Evolutionary conservation across 768 basidiomycete species (phyloP).

Genomic region (Pholiota microspora): DNA sequence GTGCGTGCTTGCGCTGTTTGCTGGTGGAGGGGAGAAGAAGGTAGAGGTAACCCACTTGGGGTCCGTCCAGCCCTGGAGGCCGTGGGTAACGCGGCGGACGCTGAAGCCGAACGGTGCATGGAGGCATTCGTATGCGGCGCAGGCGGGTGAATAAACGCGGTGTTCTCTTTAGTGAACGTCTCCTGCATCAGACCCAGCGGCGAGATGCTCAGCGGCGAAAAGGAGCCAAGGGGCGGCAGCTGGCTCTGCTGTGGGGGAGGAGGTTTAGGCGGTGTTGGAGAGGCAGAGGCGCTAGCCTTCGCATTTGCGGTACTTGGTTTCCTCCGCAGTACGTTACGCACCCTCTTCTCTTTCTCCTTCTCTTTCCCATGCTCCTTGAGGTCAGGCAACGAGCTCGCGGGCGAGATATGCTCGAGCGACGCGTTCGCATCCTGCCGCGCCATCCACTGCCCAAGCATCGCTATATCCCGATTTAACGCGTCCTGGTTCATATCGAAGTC

Average conservation of each 20-base stretch:
- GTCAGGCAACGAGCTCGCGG: neutral
- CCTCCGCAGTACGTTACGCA: conserved; percentile 13
- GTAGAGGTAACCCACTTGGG: neutral
- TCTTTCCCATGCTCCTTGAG: conserved; percentile 2
- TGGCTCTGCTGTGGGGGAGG: neutral
- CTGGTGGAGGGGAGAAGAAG: neutral
- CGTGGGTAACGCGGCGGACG: conserved; percentile 11
- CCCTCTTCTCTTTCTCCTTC: conserved; percentile 12
- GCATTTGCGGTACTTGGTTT: neutral
- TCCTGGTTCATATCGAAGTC: conserved; percentile 10
- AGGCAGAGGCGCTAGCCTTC: neutral
- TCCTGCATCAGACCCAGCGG: neutral
- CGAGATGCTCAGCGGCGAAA: conserved; percentile 5
- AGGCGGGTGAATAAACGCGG: neutral
- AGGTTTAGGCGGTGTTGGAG: neutral
- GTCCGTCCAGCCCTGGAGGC: neutral
- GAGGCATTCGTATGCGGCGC: neutral
- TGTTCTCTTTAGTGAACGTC: neutral
- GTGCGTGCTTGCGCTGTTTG: neutral
- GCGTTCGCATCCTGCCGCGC: neutral
- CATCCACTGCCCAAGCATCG: neutral
- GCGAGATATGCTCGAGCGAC: neutral
- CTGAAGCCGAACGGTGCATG: conserved; percentile 15
- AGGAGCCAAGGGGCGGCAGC: neutral
- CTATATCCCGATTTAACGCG: neutral